Evolutionary conservation across 257 asterid species (phyloP).

Genomic region (Solanum sitiens): DNA sequence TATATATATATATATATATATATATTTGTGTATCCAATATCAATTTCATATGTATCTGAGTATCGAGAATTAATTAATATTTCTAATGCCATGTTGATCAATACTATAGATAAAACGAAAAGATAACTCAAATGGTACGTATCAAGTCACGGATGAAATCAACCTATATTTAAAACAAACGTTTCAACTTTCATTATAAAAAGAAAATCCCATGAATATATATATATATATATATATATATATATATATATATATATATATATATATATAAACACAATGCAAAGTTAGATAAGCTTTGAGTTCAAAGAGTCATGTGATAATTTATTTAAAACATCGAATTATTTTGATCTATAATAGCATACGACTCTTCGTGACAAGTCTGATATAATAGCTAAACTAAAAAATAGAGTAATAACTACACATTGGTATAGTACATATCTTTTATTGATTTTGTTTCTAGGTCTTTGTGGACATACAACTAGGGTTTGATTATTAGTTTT

Average conservation of each 20-base stretch:
- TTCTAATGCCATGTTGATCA: neutral
- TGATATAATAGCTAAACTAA: neutral
- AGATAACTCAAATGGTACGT: neutral
- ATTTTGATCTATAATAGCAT: neutral
- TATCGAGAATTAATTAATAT: neutral
- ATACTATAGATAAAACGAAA: neutral
- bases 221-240: too few species aligned
- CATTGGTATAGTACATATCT: neutral
- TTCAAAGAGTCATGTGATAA: neutral
- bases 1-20: too few species aligned
- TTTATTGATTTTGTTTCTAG: neutral
- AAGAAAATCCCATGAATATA: fast-evolving
- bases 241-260: too few species aligned
- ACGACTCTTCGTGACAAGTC: neutral
- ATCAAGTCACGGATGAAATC: neutral
- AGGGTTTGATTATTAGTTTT: neutral
- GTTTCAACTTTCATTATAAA: neutral
- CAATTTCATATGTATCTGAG: neutral
- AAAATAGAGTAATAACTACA: neutral
- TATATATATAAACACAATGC: neutral
- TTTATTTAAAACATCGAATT: neutral
- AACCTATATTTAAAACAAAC: neutral
- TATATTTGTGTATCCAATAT: too few species aligned
- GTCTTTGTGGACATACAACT: neutral
- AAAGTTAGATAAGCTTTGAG: neutral